Conservation (phyloP, 2,329 filamentous ascomycete species). For the Hymenotorrendiella dingleyae region DNA sequence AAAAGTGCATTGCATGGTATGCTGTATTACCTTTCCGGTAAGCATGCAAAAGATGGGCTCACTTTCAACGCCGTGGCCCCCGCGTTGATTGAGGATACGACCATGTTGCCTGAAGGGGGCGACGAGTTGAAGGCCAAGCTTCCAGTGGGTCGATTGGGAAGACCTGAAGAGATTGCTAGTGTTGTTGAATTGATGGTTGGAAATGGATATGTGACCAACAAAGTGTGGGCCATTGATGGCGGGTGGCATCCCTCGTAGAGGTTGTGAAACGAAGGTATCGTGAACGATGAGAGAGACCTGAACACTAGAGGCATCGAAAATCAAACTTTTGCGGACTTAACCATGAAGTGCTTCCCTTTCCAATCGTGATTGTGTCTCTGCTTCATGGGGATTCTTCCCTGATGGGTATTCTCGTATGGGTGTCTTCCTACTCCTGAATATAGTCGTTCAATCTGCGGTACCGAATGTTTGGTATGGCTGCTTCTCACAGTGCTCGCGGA, state of each 20-base stretch:
- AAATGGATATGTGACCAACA: slow-evolving; percentile 41
- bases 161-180: slow-evolving; percentile 41
- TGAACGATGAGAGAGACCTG: too few species aligned
- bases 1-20: slow-evolving; percentile 42
- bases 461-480: too few species aligned
- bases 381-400: too few species aligned
- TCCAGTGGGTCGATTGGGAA: slow-evolving; percentile 40
- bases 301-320: too few species aligned
- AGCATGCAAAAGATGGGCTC: slow-evolving; percentile 38
- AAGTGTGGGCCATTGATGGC: slow-evolving; percentile 37
- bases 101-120: slow-evolving; percentile 34
- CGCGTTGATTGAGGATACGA: slow-evolving; percentile 40
- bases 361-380: too few species aligned
- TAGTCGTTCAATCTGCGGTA: too few species aligned
- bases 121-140: slow-evolving; percentile 32
- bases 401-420: too few species aligned
- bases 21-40: slow-evolving; percentile 39
- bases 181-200: slow-evolving; percentile 42
- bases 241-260: slow-evolving; percentile 20
- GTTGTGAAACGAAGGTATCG: too few species aligned
- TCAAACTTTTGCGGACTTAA: too few species aligned
- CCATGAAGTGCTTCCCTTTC: too few species aligned
- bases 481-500: too few species aligned
- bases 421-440: too few species aligned
- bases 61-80: slow-evolving; percentile 45